Evolutionary conservation across 163 green algal species (phyloP).

Genomic region (Chloromonas sp.): DNA sequence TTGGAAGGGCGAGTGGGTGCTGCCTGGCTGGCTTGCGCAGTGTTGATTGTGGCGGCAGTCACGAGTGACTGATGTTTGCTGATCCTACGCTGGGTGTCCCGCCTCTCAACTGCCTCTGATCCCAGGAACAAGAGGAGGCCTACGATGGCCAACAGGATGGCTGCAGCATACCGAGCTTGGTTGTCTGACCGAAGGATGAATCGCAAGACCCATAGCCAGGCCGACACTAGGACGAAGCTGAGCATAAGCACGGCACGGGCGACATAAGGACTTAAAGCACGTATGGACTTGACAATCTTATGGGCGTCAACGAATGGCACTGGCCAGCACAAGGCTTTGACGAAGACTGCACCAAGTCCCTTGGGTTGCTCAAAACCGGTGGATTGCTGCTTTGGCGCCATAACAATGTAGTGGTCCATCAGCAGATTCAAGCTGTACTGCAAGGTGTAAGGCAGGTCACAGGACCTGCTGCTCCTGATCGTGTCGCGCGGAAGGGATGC

Average conservation of each 20-base stretch:
- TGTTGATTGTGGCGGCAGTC: neutral
- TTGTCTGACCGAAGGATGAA: neutral
- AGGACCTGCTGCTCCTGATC: no score
- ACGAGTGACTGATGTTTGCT: neutral
- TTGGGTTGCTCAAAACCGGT: neutral
- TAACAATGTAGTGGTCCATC: no score
- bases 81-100: neutral
- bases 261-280: neutral
- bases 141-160: neutral
- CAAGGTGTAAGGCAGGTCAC: no score
- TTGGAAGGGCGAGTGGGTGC: neutral
- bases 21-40: no score
- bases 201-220: neutral
- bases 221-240: neutral
- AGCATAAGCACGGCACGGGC: neutral
- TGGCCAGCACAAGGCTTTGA: neutral
- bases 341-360: neutral
- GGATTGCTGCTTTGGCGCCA: no score
- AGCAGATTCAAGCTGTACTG: no score
- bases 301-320: neutral
- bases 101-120: neutral
- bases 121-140: neutral
- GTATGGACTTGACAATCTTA: neutral
- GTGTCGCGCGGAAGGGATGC: no score
- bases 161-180: neutral